Conservation (phyloP, 2,329 filamentous ascomycete genomes). For the Thelonectria rubi region DNA sequence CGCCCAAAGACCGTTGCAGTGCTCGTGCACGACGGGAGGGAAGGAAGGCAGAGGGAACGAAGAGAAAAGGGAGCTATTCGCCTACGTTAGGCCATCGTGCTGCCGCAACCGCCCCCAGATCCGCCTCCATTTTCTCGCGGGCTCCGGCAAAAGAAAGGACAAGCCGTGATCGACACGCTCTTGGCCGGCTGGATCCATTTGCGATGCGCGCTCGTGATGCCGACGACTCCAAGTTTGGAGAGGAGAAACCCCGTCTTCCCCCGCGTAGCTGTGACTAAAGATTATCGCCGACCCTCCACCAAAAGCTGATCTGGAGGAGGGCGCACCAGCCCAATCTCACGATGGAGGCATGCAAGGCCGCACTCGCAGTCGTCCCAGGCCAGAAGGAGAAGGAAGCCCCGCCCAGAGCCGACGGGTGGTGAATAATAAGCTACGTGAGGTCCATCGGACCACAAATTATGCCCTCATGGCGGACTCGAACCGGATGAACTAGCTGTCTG, state of each 20-base stretch:
- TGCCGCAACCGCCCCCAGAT: not conserved
- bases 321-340: not conserved
- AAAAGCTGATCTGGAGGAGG: not conserved
- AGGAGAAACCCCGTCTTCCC: not conserved
- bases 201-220: not conserved
- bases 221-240: not conserved
- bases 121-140: not conserved
- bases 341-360: constrained; percentile 3
- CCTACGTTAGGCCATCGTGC: not conserved
- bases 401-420: not conserved
- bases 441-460: constrained; percentile 5
- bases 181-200: not conserved
- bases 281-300: not conserved
- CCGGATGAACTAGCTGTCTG: no score
- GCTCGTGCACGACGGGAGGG: not conserved
- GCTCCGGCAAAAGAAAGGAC: not conserved
- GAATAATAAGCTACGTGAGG: not conserved
- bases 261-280: not conserved
- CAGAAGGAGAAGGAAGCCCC: not conserved
- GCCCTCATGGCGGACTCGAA: not conserved
- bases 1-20: not conserved
- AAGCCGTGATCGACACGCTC: not conserved
- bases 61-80: not conserved
- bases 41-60: not conserved
- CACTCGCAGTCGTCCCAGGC: not conserved